These are phyloP conservation scores for Phytophthora litchii DNA, from an alignment of 352 stramenopile species.

Conservation along the genomic window DNA sequence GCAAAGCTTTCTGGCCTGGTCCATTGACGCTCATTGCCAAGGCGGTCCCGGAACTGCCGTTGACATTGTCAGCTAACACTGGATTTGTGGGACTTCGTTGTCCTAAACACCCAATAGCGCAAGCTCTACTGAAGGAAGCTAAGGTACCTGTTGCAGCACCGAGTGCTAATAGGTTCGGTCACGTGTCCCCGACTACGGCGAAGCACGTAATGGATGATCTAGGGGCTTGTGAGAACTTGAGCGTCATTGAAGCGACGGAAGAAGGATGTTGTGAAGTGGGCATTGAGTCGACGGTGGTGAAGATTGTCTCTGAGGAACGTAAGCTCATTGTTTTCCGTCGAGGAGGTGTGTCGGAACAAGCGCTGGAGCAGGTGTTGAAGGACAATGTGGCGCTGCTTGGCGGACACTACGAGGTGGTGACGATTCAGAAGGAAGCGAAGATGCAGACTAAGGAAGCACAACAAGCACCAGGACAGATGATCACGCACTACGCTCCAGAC, in stretches of 20 bases:
- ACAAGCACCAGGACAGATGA: slow-evolving; percentile 94
- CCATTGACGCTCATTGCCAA: slow-evolving; percentile 97
- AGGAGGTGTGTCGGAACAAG: slow-evolving; percentile 82
- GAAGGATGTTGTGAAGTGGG: slow-evolving; percentile 83
- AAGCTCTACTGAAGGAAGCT: slow-evolving; percentile 87
- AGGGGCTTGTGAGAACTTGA: slow-evolving; percentile 87
- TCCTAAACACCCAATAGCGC: slow-evolving; percentile 93
- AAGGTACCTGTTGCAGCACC: slow-evolving; percentile 96
- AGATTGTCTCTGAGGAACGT: slow-evolving; percentile 82
- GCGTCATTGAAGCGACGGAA: slow-evolving; percentile 74
- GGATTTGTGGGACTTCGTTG: slow-evolving; percentile 97
- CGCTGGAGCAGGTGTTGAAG: slow-evolving; percentile 64
- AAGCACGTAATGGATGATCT: slow-evolving; percentile 98
- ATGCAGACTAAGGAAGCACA: slow-evolving; percentile 74
- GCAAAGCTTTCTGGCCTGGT: slow-evolving; percentile 95
- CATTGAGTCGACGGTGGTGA: slow-evolving; percentile 95
- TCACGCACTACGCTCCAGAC: slow-evolving; percentile 98
- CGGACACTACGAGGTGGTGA: slow-evolving; percentile 63
- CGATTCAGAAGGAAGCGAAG: slow-evolving; percentile 67
- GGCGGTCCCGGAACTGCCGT: slow-evolving; percentile 86
- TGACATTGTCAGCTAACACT: slow-evolving; percentile 91
- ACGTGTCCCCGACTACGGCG: slow-evolving; percentile 97
- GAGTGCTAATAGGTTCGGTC: slow-evolving; percentile 98
- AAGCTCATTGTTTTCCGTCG: slow-evolving; percentile 90
- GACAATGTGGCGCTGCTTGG: slow-evolving; percentile 46